Conservation (phyloP, 805 yeast species). For the Blastobotrys muscicola region DNA sequence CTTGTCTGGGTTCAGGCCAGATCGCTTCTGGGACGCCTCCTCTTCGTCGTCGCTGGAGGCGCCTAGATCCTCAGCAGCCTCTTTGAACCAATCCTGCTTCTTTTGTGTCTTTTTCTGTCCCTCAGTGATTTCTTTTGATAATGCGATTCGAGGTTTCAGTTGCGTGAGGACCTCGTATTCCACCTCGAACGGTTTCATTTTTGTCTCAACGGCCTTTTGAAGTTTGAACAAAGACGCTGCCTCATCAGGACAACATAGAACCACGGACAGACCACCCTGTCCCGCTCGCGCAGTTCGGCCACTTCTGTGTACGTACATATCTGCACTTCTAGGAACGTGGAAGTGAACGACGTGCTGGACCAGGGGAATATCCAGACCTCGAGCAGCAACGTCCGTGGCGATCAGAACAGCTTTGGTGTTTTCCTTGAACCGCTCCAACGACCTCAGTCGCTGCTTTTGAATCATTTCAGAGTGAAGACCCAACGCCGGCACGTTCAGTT, state of each 20-base stretch:
- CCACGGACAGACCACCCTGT: conserved; percentile 84
- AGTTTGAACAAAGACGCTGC: conserved; percentile 75
- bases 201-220: conserved; percentile 28
- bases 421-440: conserved; percentile 66
- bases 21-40: conserved; percentile 34
- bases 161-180: conserved; percentile 67
- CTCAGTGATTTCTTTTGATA: conserved; percentile 73
- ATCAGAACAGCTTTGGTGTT: conserved; percentile 48
- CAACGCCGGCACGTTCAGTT: conserved; percentile 54
- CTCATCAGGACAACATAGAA: conserved; percentile 90
- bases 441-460: conserved; percentile 82
- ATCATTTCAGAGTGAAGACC: conserved; percentile 90
- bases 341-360: conserved; percentile 94
- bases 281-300: conserved; percentile 99
- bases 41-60: conserved; percentile 49
- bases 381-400: conserved; percentile 97
- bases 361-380: conserved; percentile 88
- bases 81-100: conserved; percentile 63
- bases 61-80: conserved; percentile 92
- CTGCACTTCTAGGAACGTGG: conserved; percentile 91
- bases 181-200: conserved; percentile 60
- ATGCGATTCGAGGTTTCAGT: conserved; percentile 52
- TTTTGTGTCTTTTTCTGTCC: conserved; percentile 49
- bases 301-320: conserved; percentile 87
- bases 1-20: conserved; percentile 43